Conservation (phyloP, 2,329 filamentous ascomycete genomes). For the Fusarium phyllophilum region DNA sequence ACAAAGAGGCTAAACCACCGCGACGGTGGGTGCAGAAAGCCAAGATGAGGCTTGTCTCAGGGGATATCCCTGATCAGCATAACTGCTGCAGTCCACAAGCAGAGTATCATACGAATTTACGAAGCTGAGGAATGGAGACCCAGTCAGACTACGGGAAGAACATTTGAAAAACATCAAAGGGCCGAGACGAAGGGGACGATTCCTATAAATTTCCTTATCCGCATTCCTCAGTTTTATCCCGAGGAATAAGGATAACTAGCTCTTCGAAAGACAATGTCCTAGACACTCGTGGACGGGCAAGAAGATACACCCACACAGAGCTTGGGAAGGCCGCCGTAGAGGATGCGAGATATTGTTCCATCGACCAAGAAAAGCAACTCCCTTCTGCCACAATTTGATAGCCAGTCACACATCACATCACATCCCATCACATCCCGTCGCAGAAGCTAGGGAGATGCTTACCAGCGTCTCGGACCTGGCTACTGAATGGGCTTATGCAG, state of each 20-base stretch:
- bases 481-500: constrained; percentile 31
- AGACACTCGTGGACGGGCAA: constrained; percentile 2
- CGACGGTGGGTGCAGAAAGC: constrained; percentile 28
- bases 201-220: constrained; percentile 15
- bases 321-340: constrained; percentile 9
- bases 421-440: neutral
- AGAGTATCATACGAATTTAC: constrained; percentile 24
- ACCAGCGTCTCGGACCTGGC: constrained; percentile 30
- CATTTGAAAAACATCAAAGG: neutral
- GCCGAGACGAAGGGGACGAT: constrained; percentile 8
- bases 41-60: constrained; percentile 43
- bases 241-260: neutral
- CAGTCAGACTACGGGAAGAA: constrained; percentile 7
- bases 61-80: constrained; percentile 40
- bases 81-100: neutral
- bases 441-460: neutral
- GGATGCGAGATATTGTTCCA: constrained; percentile 30
- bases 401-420: neutral
- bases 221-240: constrained; percentile 24
- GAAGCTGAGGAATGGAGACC: constrained; percentile 42
- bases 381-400: constrained; percentile 6
- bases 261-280: neutral
- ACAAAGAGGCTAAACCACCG: constrained; percentile 31
- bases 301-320: constrained; percentile 15
- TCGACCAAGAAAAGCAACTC: constrained; percentile 15